Percentiles rank a stretch among this genome's conserved stretches.
phyloP scores from a whole-genome alignment of 306 rosid species.

The Mimosa pudica region DNA sequence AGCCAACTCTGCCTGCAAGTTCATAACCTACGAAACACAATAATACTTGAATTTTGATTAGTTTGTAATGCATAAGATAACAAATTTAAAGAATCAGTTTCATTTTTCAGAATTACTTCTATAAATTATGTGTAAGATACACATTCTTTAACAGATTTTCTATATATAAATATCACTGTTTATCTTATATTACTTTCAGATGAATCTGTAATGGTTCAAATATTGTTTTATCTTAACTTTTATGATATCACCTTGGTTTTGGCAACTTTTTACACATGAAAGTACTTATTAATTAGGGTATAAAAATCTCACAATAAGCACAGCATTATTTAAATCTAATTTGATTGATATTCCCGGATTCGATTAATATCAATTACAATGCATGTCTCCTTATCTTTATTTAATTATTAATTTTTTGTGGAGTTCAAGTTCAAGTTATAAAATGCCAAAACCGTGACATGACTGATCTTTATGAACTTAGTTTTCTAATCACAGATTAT shows the following conservation, averaged over 20 bases:
- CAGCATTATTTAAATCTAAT: too few species aligned
- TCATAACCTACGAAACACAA: slow-evolving; percentile 55
- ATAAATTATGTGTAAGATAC: background rate
- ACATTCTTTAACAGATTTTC: background rate
- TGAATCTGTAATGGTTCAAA: background rate
- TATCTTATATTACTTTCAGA: background rate
- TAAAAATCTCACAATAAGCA: too few species aligned
- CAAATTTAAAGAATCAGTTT: background rate
- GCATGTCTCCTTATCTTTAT: background rate
- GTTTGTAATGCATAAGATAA: background rate
- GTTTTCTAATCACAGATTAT: slow-evolving; percentile 29
- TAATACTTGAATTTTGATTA: background rate
- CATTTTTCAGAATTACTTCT: background rate
- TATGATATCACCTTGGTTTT: background rate
- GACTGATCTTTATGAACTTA: background rate
- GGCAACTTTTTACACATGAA: background rate
- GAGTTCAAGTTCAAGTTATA: background rate
- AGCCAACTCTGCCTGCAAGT: slow-evolving; percentile 80
- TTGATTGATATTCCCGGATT: background rate
- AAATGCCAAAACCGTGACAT: background rate
- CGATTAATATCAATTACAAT: background rate
- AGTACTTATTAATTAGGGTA: background rate
- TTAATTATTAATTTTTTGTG: background rate
- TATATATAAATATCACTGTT: background rate
- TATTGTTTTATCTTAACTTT: background rate